A percentile compares a stretch with the other conserved stretches of the same genome.
Evolutionary conservation across 2,329 filamentous ascomycete species (phyloP).

Genomic region (Microcyclosporella mali): DNA sequence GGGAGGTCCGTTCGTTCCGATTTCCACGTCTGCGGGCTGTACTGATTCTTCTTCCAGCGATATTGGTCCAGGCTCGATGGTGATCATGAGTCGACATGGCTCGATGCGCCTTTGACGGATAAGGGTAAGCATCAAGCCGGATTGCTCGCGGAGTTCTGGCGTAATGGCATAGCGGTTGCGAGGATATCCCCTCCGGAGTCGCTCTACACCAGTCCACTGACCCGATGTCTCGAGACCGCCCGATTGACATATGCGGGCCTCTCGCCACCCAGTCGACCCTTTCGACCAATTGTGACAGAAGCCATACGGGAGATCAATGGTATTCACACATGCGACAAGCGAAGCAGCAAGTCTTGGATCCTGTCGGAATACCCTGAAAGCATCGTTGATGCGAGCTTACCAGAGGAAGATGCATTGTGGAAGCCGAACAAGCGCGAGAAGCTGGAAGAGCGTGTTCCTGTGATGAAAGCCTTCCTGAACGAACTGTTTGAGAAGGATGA

Average conservation of each 20-base stretch:
- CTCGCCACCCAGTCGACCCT: constrained; percentile 44
- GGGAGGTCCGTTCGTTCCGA: constrained; percentile 43
- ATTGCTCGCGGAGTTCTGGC: constrained; percentile 49
- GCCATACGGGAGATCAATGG: constrained; percentile 59
- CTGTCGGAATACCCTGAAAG: constrained; percentile 46
- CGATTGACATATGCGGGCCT: constrained; percentile 54
- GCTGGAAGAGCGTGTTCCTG: constrained; percentile 34
- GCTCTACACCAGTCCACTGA: constrained; percentile 60
- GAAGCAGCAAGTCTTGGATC: constrained; percentile 52
- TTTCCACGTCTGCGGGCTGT: not conserved
- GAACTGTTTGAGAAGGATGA: constrained; percentile 48
- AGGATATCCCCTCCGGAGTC: constrained; percentile 49
- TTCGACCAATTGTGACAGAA: constrained; percentile 56
- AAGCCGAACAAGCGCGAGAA: constrained; percentile 44
- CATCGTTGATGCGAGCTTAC: constrained; percentile 55
- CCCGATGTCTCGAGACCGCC: constrained; percentile 57
- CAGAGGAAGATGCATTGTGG: constrained; percentile 52
- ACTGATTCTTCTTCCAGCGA: constrained; percentile 6
- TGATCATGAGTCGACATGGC: constrained; percentile 57
- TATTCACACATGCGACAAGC: constrained; percentile 61
- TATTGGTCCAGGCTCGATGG: constrained; percentile 61
- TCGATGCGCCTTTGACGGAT: constrained; percentile 56
- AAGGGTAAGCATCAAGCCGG: constrained; percentile 53
- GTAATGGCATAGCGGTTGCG: constrained; percentile 47
- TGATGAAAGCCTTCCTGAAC: constrained; percentile 38